Evolutionary conservation across 2,329 filamentous ascomycete genomes (phyloP), one percentile per base, ranked within the genome.

Genomic region (Boeremia lycopersici): DNA sequence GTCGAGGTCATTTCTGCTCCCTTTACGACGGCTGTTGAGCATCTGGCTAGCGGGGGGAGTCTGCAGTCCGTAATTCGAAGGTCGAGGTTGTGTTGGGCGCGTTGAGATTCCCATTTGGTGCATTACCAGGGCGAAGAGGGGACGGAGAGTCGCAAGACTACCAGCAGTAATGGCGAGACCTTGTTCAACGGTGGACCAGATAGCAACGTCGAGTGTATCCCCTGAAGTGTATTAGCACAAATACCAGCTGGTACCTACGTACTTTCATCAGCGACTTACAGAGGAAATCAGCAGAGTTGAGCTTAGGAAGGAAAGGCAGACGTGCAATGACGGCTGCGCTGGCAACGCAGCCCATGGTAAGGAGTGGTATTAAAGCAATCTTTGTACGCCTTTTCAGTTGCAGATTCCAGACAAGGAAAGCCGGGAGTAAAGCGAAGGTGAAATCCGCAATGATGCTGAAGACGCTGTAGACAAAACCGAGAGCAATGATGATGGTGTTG

Each of bases 321-420:
- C 72, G 65, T 1, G 66, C 72, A 29, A 73, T 63, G 25, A 74
- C 69, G 6, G 72, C 72, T 10, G 70, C 65, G 34, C 70, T 73
- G 36, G 72, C 72, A 49, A 84, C 69, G 56, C 81, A 76, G 3
- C 80, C 82, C 70, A 84, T 77, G 38, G 79, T 76, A 6, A 84
- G 70, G 30, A 85, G 75, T 4, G 77, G 60, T 2, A 76, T 77
- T 19, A 84, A 71, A 2, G 77, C 76, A 6, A 78, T 58, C 62
- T 84, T 85, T 2, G 79, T 81, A 34, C 75, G 71, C 36, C 69
- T 72, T 58, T 80, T 80, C 57, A 84, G 77, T 47, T 79, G 76
- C 26, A 84, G 71, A 23, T 78, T 69, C 78, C 80, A 82, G 0
- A 84, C 70, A 34, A 85, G 74, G 7, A 77, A 75, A 2, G 80